A percentile compares a stretch with the other conserved stretches of the same genome.
phyloP scores from a whole-genome alignment of 1,284 basidiomycete genomes.

The Sporisorium iseilematis-ciliati region DNA sequence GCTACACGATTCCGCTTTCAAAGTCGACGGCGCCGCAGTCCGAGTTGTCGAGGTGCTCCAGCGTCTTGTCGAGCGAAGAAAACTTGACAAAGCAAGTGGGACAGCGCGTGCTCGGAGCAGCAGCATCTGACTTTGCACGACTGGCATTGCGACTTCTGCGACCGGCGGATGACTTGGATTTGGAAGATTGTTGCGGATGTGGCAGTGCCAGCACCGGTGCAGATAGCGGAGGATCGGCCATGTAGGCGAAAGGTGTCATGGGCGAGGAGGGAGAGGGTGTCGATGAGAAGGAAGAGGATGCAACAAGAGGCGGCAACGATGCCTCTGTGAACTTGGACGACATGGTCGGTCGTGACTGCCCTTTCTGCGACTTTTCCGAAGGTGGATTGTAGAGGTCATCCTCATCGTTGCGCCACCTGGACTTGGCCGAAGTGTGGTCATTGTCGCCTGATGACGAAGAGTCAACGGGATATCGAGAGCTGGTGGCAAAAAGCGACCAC shows the following conservation, averaged over 20 bases:
- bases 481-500: conserved; percentile 3
- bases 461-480: conserved; percentile 8
- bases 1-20: conserved; percentile 38
- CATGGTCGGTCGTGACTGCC: neutral
- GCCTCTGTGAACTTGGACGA: conserved; percentile 7
- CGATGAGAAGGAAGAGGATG: conserved; percentile 23
- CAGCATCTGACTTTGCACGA: conserved; percentile 31
- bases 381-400: conserved; percentile 17
- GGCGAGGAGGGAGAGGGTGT: conserved; percentile 19
- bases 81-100: conserved; percentile 43
- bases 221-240: conserved; percentile 17
- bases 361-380: conserved; percentile 4
- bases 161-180: conserved; percentile 6
- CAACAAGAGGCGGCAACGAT: conserved; percentile 10
- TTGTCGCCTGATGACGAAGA: conserved; percentile 7
- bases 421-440: neutral
- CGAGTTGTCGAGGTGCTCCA: conserved; percentile 38
- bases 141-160: conserved; percentile 20
- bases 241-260: conserved; percentile 18
- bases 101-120: conserved; percentile 31
- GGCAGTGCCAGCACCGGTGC: conserved; percentile 13
- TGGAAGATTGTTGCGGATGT: conserved; percentile 5
- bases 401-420: conserved; percentile 3
- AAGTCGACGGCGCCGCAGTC: conserved; percentile 48
- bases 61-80: conserved; percentile 27